Conservation (phyloP, 345 rosid genomes). For the Rhizophora apiculata region DNA sequence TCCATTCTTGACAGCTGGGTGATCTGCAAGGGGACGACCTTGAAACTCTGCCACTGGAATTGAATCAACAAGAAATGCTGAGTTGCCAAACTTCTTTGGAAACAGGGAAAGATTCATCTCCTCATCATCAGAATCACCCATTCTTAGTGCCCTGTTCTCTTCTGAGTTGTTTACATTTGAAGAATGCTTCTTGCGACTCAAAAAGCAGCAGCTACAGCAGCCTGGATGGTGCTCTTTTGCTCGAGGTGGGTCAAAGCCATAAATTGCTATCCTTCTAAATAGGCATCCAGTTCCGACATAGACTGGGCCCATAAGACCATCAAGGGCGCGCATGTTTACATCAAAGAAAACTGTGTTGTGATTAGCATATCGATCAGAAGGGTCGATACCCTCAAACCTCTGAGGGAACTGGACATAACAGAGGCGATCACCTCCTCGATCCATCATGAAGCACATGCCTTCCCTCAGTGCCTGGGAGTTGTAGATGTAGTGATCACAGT, state of each 20-base stretch:
- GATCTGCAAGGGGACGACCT: constrained; percentile 98
- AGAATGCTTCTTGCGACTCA: constrained; percentile 51
- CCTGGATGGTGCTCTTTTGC: constrained; percentile 61
- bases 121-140: constrained; percentile 86
- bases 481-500: constrained; percentile 97
- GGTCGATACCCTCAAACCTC: constrained; percentile 97
- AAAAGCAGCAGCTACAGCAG: constrained; percentile 70
- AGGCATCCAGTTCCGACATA: constrained; percentile 98
- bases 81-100: constrained; percentile 89
- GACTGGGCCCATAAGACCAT: constrained; percentile 97
- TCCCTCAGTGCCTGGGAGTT: constrained; percentile 91
- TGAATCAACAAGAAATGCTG: constrained; percentile 75
- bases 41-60: constrained; percentile 92
- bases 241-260: constrained; percentile 91
- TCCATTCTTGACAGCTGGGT: constrained; percentile 88
- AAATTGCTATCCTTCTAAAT: constrained; percentile 85
- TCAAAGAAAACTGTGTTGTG: constrained; percentile 98
- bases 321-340: constrained; percentile 98
- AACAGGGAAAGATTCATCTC: constrained; percentile 68
- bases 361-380: constrained; percentile 96
- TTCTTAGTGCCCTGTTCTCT: constrained; percentile 73
- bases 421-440: constrained; percentile 89
- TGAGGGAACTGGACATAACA: constrained; percentile 98
- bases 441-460: constrained; percentile 99
- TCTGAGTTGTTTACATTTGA: constrained; percentile 47